Evolutionary conservation across 345 rosid species (phyloP).

Genomic region (Salix udensis): DNA sequence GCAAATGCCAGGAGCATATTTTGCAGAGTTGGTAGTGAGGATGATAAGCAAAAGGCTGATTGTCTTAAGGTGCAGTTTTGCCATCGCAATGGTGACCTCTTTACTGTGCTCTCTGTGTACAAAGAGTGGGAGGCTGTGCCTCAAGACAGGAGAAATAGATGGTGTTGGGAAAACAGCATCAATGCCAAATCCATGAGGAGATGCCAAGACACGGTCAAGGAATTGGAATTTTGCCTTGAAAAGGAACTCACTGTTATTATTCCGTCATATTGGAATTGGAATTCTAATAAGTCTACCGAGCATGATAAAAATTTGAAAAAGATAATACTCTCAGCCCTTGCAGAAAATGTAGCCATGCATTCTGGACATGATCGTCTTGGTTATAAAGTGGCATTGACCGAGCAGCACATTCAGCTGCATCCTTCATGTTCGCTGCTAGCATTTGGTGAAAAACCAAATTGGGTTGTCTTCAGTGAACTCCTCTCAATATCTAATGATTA

Average conservation of each 20-base stretch:
- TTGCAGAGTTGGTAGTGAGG: constrained; percentile 74
- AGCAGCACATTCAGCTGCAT: constrained; percentile 71
- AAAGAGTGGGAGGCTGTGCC: constrained; percentile 67
- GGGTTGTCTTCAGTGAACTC: constrained; percentile 89
- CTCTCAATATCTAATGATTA: constrained; percentile 52
- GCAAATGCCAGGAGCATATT: constrained; percentile 85
- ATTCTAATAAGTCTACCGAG: constrained; percentile 39
- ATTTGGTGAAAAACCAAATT: constrained; percentile 70
- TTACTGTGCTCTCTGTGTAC: constrained; percentile 81
- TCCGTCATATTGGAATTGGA: constrained; percentile 68
- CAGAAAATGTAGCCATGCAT: constrained; percentile 86
- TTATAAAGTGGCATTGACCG: constrained; percentile 72
- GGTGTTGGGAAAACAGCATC: constrained; percentile 94
- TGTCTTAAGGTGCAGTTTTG: constrained; percentile 79
- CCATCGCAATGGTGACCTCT: constrained; percentile 71
- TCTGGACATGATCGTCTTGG: constrained; percentile 81
- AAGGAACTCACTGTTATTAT: constrained; percentile 55
- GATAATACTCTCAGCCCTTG: constrained; percentile 64
- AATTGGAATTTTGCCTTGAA: constrained; percentile 60
- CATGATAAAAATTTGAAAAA: constrained; percentile 50
- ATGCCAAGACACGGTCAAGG: constrained; percentile 71
- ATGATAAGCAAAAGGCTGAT: constrained; percentile 70
- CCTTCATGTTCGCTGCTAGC: constrained; percentile 78
- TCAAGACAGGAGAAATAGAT: constrained; percentile 48
- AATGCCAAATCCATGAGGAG: constrained; percentile 93